Percentiles rank a stretch among this genome's conserved stretches.
phyloP scores from a whole-genome alignment of 257 asterid species.

The Cinchona pubescens region DNA sequence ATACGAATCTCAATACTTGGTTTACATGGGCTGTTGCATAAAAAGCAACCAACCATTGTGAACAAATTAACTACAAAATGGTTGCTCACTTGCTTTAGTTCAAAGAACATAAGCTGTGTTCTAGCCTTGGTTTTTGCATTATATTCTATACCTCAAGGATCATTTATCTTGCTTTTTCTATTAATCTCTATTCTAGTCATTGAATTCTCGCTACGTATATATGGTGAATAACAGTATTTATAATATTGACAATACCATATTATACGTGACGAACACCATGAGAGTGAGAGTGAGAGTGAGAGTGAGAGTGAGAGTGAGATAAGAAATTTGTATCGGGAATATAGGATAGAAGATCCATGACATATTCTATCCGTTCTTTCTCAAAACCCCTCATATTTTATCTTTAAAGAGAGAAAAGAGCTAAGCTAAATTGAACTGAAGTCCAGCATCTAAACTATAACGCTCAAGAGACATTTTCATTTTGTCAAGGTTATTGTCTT shows the following conservation, averaged over 20 bases:
- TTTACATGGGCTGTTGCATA: slow-evolving; percentile 34
- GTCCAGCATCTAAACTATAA: neutral
- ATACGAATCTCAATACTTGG: neutral
- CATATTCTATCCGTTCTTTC: neutral
- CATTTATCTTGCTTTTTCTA: too few species aligned
- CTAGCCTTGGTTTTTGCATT: slow-evolving; percentile 6
- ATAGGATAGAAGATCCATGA: too few species aligned
- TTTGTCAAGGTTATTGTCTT: slow-evolving; percentile 1
- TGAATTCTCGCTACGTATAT: too few species aligned
- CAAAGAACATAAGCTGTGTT: slow-evolving; percentile 36
- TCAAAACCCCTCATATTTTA: slow-evolving; percentile 3
- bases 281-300: too few species aligned
- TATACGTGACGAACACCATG: too few species aligned
- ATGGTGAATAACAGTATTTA: too few species aligned
- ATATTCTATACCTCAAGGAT: too few species aligned
- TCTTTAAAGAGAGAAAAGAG: neutral
- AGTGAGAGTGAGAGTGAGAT: too few species aligned
- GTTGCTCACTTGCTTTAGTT: slow-evolving; percentile 20
- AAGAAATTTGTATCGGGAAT: too few species aligned
- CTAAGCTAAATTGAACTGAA: neutral
- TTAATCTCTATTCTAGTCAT: too few species aligned
- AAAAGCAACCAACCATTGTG: slow-evolving; percentile 31
- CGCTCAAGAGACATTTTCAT: slow-evolving; percentile 17
- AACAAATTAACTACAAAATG: slow-evolving; percentile 14
- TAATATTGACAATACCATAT: too few species aligned